Evolutionary conservation across 176 grass and related monocot genomes (phyloP).

Genomic region (Tillandsia leiboldiana): DNA sequence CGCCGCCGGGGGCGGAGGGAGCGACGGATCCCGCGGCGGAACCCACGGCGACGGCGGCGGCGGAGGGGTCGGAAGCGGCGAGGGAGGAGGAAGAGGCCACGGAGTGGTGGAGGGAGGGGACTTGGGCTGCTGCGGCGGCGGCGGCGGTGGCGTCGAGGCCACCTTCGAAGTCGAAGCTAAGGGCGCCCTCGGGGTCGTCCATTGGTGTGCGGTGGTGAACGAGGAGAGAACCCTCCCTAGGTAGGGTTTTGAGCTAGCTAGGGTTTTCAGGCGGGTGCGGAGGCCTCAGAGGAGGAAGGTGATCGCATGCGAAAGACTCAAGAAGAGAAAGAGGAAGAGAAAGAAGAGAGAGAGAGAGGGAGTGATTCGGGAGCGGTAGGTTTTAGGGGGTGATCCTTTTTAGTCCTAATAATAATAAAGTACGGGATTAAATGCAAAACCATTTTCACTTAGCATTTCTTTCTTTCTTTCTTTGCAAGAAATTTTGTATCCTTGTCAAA

Average conservation of each 20-base stretch:
- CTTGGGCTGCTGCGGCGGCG: not conserved
- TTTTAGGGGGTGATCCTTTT: too few species aligned
- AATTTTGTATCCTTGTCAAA: too few species aligned
- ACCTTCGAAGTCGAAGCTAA: slow-evolving; percentile 70
- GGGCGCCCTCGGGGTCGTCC: slow-evolving; percentile 71
- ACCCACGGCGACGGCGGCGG: slow-evolving; percentile 1
- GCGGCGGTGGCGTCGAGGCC: slow-evolving; percentile 2
- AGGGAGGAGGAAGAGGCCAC: not conserved
- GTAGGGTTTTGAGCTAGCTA: not conserved
- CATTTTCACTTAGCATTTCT: too few species aligned
- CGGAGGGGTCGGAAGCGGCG: slow-evolving; percentile 8
- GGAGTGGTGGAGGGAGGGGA: not conserved
- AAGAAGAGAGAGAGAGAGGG: not conserved
- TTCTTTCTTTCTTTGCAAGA: too few species aligned
- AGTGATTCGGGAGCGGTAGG: not conserved
- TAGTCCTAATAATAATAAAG: too few species aligned
- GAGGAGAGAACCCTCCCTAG: not conserved
- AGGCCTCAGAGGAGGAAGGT: not conserved
- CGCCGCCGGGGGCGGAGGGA: slow-evolving; percentile 4
- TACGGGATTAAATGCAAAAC: too few species aligned
- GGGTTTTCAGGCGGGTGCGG: not conserved
- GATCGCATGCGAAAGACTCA: not conserved
- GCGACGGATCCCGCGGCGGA: slow-evolving; percentile 12
- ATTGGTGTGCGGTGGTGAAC: slow-evolving; percentile 25
- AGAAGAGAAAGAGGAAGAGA: not conserved